phyloP scores from a whole-genome alignment of 2,329 filamentous ascomycete species.

The Neofusicoccum cordaticola region DNA sequence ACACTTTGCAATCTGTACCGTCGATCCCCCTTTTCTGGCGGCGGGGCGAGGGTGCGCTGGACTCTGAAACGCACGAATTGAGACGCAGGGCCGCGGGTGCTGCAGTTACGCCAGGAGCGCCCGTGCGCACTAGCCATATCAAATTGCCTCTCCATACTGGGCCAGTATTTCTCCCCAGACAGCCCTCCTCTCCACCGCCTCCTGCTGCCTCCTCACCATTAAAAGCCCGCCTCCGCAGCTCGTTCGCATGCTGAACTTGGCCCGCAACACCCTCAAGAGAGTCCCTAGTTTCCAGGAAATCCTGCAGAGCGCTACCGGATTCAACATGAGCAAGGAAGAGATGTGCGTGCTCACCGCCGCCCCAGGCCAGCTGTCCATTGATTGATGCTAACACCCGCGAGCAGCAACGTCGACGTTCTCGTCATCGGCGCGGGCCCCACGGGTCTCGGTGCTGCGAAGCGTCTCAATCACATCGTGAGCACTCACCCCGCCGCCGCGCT shows the following conservation, averaged over 20 bases:
- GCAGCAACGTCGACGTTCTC: slow-evolving; percentile 89
- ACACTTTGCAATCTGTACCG: slow-evolving; percentile 17
- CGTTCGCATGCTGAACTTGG: slow-evolving; percentile 34
- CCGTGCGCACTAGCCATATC: slow-evolving; percentile 12
- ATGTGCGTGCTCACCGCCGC: slow-evolving; percentile 30
- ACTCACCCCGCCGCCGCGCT: slow-evolving; percentile 5
- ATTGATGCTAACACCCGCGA: slow-evolving; percentile 23
- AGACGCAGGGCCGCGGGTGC: slow-evolving; percentile 12
- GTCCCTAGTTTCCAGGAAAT: slow-evolving; percentile 43
- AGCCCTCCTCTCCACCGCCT: slow-evolving; percentile 13
- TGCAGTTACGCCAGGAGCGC: slow-evolving; percentile 15
- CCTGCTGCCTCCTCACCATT: slow-evolving; percentile 8
- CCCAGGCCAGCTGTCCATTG: not conserved
- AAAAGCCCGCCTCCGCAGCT: slow-evolving; percentile 9
- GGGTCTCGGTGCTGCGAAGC: slow-evolving; percentile 95
- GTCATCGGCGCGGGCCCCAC: slow-evolving; percentile 97
- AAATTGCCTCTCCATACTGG: slow-evolving; percentile 14
- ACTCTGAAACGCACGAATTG: slow-evolving; percentile 16
- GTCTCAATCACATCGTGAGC: slow-evolving; percentile 90
- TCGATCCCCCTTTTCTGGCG: slow-evolving; percentile 19
- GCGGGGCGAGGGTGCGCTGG: slow-evolving; percentile 13
- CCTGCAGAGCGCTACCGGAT: slow-evolving; percentile 29
- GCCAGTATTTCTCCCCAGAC: slow-evolving; percentile 15
- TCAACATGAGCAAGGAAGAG: slow-evolving; percentile 39
- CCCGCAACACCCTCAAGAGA: slow-evolving; percentile 39